phyloP scores from a whole-genome alignment of 768 basidiomycete genomes.

The Boletus fagicola region DNA sequence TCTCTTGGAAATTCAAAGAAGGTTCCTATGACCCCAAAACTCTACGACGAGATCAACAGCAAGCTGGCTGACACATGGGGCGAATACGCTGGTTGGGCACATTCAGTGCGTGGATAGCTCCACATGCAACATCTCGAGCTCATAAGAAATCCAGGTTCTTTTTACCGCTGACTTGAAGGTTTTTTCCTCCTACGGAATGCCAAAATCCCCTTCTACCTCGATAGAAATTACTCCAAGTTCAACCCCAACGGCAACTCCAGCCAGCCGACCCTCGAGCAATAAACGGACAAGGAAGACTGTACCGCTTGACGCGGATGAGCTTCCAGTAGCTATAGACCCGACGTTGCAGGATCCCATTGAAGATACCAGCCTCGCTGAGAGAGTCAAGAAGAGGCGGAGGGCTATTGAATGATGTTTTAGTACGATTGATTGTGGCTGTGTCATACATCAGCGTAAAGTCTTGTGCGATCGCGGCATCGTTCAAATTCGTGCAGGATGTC shows the following conservation, averaged over 20 bases:
- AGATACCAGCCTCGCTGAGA: conserved; percentile 36
- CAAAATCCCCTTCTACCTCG: conserved; percentile 20
- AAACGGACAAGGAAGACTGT: conserved; percentile 29
- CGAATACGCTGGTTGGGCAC: conserved; percentile 86
- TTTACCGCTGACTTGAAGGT: conserved; percentile 74
- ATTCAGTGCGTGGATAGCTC: conserved; percentile 52
- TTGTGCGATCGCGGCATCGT: background rate
- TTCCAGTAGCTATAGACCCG: conserved; percentile 3
- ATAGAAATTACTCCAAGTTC: conserved; percentile 16
- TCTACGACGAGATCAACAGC: conserved; percentile 70
- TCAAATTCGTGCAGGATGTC: conserved; percentile 22
- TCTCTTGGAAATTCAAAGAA: conserved; percentile 42
- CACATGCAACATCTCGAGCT: background rate
- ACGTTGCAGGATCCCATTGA: background rate
- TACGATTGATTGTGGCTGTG: conserved; percentile 19
- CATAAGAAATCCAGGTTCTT: conserved; percentile 47
- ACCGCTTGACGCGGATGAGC: conserved; percentile 5
- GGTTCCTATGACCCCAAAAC: conserved; percentile 64
- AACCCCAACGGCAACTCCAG: conserved; percentile 32
- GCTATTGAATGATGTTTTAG: background rate
- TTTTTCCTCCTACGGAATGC: conserved; percentile 59
- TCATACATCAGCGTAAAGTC: background rate
- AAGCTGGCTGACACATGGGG: conserved; percentile 74
- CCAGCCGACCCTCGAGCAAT: conserved; percentile 34
- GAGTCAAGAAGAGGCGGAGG: conserved; percentile 43